phyloP scores from a whole-genome alignment of 345 rosid genomes.

The Boechera retrofracta region DNA sequence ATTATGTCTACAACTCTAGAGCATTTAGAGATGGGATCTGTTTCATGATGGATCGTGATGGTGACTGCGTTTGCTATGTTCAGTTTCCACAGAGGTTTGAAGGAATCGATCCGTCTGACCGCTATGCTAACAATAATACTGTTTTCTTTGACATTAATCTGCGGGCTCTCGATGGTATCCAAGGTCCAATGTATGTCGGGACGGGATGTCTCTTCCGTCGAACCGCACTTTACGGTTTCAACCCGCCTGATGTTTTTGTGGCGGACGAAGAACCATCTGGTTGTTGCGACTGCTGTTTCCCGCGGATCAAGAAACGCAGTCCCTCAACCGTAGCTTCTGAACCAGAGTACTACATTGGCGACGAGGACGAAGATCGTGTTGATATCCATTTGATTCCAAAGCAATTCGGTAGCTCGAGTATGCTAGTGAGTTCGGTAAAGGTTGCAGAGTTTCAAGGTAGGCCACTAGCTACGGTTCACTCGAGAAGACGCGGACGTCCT shows the following conservation, averaged over 20 bases:
- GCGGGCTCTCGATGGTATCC: slow-evolving; percentile 83
- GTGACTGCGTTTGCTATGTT: slow-evolving; percentile 66
- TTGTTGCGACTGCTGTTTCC: slow-evolving; percentile 59
- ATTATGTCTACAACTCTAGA: slow-evolving; percentile 71
- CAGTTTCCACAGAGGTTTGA: slow-evolving; percentile 94
- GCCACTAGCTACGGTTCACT: slow-evolving; percentile 61
- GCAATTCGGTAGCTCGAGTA: slow-evolving; percentile 72
- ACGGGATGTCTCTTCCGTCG: slow-evolving; percentile 91
- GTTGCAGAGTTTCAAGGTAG: slow-evolving; percentile 72
- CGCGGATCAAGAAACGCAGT: slow-evolving; percentile 47
- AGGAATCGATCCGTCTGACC: slow-evolving; percentile 84
- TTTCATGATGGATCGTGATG: slow-evolving; percentile 83
- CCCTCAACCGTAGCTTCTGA: slow-evolving; percentile 53
- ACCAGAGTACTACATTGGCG: slow-evolving; percentile 45
- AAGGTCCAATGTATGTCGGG: slow-evolving; percentile 90
- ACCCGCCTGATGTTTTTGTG: slow-evolving; percentile 59
- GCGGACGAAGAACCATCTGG: slow-evolving; percentile 29
- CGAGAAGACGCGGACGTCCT: slow-evolving; percentile 58
- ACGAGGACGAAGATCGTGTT: slow-evolving; percentile 52
- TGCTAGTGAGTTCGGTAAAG: slow-evolving; percentile 58
- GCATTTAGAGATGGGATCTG: slow-evolving; percentile 86
- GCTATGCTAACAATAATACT: slow-evolving; percentile 83
- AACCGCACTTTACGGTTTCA: slow-evolving; percentile 75
- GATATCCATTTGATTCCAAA: slow-evolving; percentile 58
- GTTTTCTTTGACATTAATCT: slow-evolving; percentile 87